Conservation (phyloP, 179 eudicot genomes). For the Monotropa hypopitys region DNA sequence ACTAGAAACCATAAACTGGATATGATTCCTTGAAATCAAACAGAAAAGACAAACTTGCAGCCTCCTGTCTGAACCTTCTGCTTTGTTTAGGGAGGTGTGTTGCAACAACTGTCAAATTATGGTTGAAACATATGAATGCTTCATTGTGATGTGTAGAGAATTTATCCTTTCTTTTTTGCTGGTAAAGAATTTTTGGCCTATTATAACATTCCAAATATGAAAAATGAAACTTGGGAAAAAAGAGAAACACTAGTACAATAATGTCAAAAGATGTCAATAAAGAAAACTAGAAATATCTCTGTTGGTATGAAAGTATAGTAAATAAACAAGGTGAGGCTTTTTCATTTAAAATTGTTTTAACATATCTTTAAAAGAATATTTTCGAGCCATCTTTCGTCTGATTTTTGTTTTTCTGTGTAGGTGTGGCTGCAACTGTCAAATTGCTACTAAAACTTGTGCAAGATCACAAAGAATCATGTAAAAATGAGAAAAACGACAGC, state of each 20-base stretch:
- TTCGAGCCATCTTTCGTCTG: no score
- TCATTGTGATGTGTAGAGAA: not conserved
- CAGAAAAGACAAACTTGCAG: not conserved
- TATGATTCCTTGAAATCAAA: not conserved
- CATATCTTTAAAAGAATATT: no score
- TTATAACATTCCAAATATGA: not conserved
- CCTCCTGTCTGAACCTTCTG: not conserved
- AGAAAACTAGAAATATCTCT: no score
- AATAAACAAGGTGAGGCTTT: no score
- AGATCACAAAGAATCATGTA: conserved; percentile 63
- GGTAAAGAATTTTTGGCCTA: not conserved
- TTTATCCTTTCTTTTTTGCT: not conserved
- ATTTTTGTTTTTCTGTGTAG: conserved; percentile 14
- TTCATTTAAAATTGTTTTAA: no score
- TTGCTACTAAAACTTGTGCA: conserved; percentile 58
- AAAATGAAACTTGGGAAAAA: no score
- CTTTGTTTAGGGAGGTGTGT: not conserved
- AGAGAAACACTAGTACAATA: no score
- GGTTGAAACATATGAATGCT: not conserved
- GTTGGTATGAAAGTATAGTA: no score
- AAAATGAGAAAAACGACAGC: conserved; percentile 30
- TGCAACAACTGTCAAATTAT: not conserved
- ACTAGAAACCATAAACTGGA: not conserved
- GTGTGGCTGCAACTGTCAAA: conserved; percentile 65
- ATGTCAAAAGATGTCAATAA: no score